Percentiles rank a stretch among this genome's conserved stretches.
These are phyloP conservation scores for Biscutella laevigata DNA, from an alignment of 441 rosid genomes.

Conservation along the genomic window DNA sequence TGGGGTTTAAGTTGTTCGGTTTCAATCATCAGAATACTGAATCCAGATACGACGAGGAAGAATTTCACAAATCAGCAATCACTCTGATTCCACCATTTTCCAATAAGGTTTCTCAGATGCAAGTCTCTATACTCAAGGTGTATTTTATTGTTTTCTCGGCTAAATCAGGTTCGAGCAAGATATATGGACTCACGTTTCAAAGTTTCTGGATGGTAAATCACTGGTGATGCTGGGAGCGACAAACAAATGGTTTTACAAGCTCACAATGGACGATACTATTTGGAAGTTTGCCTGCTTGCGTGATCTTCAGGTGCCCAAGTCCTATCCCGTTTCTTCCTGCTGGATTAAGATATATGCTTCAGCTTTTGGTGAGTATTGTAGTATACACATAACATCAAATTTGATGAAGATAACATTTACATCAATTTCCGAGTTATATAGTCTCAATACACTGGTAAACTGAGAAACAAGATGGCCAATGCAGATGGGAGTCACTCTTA, in stretches of 20 bases:
- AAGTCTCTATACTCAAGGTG: not conserved
- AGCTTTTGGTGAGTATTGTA: slow-evolving; percentile 49
- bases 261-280: slow-evolving; percentile 57
- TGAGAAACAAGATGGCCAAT: too few species aligned
- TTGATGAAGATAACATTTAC: too few species aligned
- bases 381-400: too few species aligned
- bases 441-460: not conserved
- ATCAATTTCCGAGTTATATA: not conserved
- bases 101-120: slow-evolving; percentile 5
- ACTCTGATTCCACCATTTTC: not conserved
- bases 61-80: not conserved
- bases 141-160: not conserved
- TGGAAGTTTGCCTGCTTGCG: slow-evolving; percentile 83
- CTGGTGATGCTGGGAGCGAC: slow-evolving; percentile 66
- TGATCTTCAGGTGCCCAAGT: slow-evolving; percentile 69
- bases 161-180: slow-evolving; percentile 55
- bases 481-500: slow-evolving; percentile 91
- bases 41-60: not conserved
- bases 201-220: slow-evolving; percentile 68
- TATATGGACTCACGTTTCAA: slow-evolving; percentile 74
- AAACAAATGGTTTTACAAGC: slow-evolving; percentile 54
- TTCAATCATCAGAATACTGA: not conserved
- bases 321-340: slow-evolving; percentile 34
- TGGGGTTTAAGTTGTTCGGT: not conserved
- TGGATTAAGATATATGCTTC: slow-evolving; percentile 78